These are phyloP conservation scores for Cryptococcus sp. DNA, from an alignment of 1,284 basidiomycete species.

Conservation along the genomic window DNA sequence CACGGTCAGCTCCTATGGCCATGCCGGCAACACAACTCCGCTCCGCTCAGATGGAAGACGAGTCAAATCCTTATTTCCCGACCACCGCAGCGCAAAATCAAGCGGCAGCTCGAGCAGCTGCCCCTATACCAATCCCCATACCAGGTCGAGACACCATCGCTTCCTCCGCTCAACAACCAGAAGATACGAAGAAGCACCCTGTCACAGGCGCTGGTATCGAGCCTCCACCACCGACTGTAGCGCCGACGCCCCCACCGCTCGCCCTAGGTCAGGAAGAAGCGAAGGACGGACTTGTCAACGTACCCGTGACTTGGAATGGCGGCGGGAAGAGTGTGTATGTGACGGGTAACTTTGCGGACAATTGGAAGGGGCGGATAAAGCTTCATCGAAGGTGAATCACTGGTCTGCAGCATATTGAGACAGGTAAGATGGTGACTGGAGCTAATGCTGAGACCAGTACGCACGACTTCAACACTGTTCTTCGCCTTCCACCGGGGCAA, in stretches of 20 bases:
- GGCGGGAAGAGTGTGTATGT: conserved; percentile 58
- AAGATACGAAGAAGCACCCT: not conserved
- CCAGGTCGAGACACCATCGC: conserved; percentile 13
- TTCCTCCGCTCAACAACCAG: not conserved
- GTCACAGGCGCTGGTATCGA: conserved; percentile 18
- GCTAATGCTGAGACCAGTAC: conserved; percentile 29
- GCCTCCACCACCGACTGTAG: conserved; percentile 33
- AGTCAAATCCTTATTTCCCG: conserved; percentile 41
- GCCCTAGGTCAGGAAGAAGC: conserved; percentile 8
- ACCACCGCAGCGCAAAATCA: conserved; percentile 14
- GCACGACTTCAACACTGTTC: conserved; percentile 55
- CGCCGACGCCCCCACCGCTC: conserved; percentile 32
- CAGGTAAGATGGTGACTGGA: not conserved
- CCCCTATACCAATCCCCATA: conserved; percentile 24
- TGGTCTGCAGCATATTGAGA: not conserved
- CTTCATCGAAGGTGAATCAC: conserved; percentile 52
- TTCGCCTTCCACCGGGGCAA: conserved; percentile 78
- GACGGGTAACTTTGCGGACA: conserved; percentile 61
- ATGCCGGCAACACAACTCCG: conserved; percentile 18
- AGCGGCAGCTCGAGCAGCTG: conserved; percentile 4
- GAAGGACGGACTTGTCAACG: conserved; percentile 43
- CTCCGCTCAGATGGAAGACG: not conserved
- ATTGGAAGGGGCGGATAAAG: conserved; percentile 60
- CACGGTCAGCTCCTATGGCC: conserved; percentile 12
- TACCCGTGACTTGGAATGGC: conserved; percentile 52